phyloP scores from a whole-genome alignment of 2,329 filamentous ascomycete genomes.

The Fonsecaea multimorphosa region DNA sequence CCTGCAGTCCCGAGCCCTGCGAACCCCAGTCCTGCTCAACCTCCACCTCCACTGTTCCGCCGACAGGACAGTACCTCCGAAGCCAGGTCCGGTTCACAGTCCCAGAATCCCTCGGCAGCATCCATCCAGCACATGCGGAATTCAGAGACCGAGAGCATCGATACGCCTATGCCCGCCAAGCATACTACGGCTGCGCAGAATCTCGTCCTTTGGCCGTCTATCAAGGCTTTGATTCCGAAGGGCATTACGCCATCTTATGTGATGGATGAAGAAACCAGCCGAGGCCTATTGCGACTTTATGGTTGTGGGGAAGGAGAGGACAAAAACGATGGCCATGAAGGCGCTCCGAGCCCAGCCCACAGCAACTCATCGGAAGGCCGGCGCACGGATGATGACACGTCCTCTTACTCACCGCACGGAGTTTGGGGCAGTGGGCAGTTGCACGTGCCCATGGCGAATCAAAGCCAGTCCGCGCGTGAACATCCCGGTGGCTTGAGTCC shows the following conservation, averaged over 20 bases:
- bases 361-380: slow-evolving; percentile 45
- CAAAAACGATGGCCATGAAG: slow-evolving; percentile 56
- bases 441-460: slow-evolving; percentile 39
- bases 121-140: slow-evolving; percentile 48
- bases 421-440: slow-evolving; percentile 59
- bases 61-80: slow-evolving; percentile 39
- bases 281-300: slow-evolving; percentile 76
- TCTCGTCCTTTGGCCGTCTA: slow-evolving; percentile 74
- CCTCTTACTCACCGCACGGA: slow-evolving; percentile 53
- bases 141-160: slow-evolving; percentile 55
- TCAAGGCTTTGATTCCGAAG: slow-evolving; percentile 66
- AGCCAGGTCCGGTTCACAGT: slow-evolving; percentile 7
- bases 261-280: slow-evolving; percentile 73
- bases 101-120: slow-evolving; percentile 16
- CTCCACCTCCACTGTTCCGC: slow-evolving; percentile 19
- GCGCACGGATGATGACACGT: slow-evolving; percentile 40
- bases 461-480: slow-evolving; percentile 38
- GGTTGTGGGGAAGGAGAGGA: slow-evolving; percentile 78
- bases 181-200: slow-evolving; percentile 91
- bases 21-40: slow-evolving; percentile 48
- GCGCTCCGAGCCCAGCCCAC: slow-evolving; percentile 48
- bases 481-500: slow-evolving; percentile 58
- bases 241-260: slow-evolving; percentile 63
- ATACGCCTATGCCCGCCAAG: slow-evolving; percentile 77
- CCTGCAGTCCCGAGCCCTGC: slow-evolving; percentile 35